Evolutionary conservation across 75 land plant species (phyloP).

Genomic region (Pinus albicaulis): DNA sequence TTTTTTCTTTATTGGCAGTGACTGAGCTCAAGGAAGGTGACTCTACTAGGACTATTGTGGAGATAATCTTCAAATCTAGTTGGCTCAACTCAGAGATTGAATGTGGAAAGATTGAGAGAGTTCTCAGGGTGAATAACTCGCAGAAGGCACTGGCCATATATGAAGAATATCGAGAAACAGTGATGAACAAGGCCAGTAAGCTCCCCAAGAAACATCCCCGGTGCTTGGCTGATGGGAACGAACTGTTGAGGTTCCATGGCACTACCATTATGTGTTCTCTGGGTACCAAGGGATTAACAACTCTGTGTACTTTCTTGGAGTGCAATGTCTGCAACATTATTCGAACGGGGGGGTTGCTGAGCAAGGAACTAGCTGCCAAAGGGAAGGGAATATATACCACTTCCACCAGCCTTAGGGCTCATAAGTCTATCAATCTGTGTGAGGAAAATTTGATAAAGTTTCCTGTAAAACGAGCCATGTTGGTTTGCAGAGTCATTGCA

Average conservation of each 20-base stretch:
- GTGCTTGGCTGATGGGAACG: conserved; percentile 88
- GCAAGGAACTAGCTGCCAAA: conserved; percentile 30
- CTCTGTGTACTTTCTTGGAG: conserved; percentile 50
- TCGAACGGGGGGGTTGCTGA: conserved; percentile 68
- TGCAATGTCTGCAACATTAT: conserved; percentile 73
- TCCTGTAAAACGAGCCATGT: conserved; percentile 51
- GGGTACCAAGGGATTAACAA: conserved; percentile 58
- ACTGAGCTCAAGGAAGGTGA: conserved; percentile 86
- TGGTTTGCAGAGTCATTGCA: conserved; percentile 90
- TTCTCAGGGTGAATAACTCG: conserved; percentile 80
- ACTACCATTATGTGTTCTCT: conserved; percentile 71
- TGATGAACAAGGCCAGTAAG: conserved; percentile 69
- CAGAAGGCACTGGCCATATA: conserved; percentile 66
- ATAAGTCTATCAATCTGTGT: conserved; percentile 38
- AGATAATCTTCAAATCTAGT: conserved; percentile 86
- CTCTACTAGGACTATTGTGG: conserved; percentile 89
- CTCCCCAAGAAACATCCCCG: conserved; percentile 84
- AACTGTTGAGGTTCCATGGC: conserved; percentile 75
- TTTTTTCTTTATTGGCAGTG: conserved; percentile 38
- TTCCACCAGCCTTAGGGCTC: conserved; percentile 80
- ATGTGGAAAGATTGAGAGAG: conserved; percentile 63
- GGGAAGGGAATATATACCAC: conserved; percentile 74
- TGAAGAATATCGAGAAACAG: conserved; percentile 80
- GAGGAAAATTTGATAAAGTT: conserved; percentile 16
- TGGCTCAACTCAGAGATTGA: conserved; percentile 59